Evolutionary conservation across 768 basidiomycete genomes (phyloP).

Genomic region (Trametes cubensis): DNA sequence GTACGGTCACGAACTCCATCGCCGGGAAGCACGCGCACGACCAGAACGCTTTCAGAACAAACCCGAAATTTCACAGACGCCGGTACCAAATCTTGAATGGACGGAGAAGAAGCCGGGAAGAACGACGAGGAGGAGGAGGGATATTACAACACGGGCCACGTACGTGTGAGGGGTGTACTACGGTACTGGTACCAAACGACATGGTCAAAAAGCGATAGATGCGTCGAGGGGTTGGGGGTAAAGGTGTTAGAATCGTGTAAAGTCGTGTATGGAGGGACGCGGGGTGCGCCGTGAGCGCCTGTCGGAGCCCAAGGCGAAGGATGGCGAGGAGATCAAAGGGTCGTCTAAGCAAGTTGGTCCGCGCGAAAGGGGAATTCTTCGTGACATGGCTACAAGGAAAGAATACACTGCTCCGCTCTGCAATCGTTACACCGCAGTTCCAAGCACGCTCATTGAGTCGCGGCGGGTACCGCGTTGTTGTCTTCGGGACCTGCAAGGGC

Average conservation of each 20-base stretch:
- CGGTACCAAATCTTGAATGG: too few species aligned
- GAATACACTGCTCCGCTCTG: conserved; percentile 8
- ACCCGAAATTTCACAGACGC: neutral
- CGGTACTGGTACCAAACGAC: conserved; percentile 4
- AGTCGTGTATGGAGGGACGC: neutral
- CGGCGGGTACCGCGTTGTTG: conserved; percentile 19
- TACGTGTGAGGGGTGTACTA: neutral
- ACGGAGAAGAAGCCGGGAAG: neutral
- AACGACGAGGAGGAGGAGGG: neutral
- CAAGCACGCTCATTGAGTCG: conserved; percentile 10
- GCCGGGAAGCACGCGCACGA: neutral
- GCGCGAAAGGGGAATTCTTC: neutral
- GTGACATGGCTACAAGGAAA: conserved; percentile 14
- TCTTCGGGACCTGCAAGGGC: conserved; percentile 69
- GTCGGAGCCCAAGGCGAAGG: neutral
- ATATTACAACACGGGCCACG: neutral
- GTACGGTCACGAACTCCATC: too few species aligned
- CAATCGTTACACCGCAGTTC: neutral
- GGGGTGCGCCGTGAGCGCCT: neutral
- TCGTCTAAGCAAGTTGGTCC: conserved; percentile 21
- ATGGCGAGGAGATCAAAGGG: neutral
- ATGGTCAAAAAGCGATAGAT: conserved; percentile 1
- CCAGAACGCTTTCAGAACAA: neutral
- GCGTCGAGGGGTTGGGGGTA: neutral
- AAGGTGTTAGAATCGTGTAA: neutral